Base-by-base conservation (phyloP, 768 basidiomycete species). In the Lyophyllum shimeji region DNA sequence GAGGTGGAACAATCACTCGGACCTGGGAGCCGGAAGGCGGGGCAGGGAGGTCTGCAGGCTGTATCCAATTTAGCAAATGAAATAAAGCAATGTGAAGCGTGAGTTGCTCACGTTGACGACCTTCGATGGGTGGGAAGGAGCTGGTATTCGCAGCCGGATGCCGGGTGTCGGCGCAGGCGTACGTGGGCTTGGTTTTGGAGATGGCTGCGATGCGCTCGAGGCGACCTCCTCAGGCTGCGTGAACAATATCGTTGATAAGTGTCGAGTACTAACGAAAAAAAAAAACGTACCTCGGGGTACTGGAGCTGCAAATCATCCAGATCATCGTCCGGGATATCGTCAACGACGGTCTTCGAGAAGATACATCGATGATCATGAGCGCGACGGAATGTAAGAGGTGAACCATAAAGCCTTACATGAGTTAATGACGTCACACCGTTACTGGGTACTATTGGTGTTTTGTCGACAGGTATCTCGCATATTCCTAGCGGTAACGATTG, bases 231-330 rank as follows among this genome's bases (percentile, higher is more conserved):
- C 34, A 18, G 61, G 39, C 58, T 60, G 15, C 9, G 34, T 29
- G 1, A 33, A 33, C 27, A 5, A 37, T 21, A 40, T 27, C 23
- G 47, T 20, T 1, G 43, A 25, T 7, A n/a, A 23, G 25, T 18
- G 44, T 1, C 7, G 20, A 42, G 12, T n/a, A n/a, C 9, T 37
- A 27, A 31, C 27, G 20, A 2, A n/a, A 9, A 2, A 39, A 33
- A 40, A 4, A 12, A 29, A 9, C 17, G 40, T 44, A 63, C 64
- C 55, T 60, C 60, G 8, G 64, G 58, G 47, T 65, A 63, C 24
- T 49, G 42, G 15, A 61, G 45, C 40, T 60, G 47, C 24, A 56
- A 24, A 25, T 53, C 52, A 23, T 56, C 54, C 27, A 59, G 31
- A 54, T 53, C 53, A 12, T 53, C 51, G 2, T 51, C 31, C 2